Conservation (phyloP, 306 rosid genomes). For the Malus sieversii region DNA sequence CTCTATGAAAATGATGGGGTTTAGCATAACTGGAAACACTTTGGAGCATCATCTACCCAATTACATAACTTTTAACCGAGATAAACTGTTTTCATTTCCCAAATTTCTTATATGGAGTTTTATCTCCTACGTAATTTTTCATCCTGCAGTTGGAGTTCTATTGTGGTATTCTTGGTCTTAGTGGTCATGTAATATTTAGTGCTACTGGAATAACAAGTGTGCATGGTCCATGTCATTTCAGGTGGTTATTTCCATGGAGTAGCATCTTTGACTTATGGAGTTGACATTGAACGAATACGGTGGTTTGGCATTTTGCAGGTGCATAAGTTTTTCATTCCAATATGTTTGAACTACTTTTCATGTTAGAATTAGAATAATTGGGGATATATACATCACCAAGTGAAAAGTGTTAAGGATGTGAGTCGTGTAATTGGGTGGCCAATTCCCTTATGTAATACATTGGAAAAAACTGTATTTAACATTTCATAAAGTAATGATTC, state of each 20-base stretch:
- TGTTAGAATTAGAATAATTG: not conserved
- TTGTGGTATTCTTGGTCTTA: not conserved
- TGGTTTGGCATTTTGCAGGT: constrained; percentile 87
- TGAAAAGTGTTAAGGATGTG: not conserved
- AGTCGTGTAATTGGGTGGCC: not conserved
- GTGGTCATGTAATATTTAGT: not conserved
- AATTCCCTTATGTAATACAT: too few relatives aligned
- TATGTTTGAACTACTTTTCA: constrained; percentile 5
- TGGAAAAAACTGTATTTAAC: too few relatives aligned
- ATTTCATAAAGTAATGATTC: too few relatives aligned
- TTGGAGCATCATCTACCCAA: not conserved
- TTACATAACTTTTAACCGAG: not conserved
- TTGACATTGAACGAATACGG: constrained; percentile 65
- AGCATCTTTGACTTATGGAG: constrained; percentile 67
- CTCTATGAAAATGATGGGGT: not conserved
- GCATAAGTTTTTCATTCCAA: not conserved
- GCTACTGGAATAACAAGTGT: not conserved
- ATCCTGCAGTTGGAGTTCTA: not conserved
- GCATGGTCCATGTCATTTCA: constrained; percentile 29
- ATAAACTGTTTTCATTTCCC: not conserved
- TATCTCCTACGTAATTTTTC: not conserved
- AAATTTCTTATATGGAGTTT: not conserved
- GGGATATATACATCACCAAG: not conserved
- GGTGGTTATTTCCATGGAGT: constrained; percentile 93
- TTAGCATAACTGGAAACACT: not conserved